Percentiles rank a stretch among this genome's conserved stretches.
phyloP scores from a whole-genome alignment of 768 basidiomycete genomes.

The Trametes meyenii region DNA sequence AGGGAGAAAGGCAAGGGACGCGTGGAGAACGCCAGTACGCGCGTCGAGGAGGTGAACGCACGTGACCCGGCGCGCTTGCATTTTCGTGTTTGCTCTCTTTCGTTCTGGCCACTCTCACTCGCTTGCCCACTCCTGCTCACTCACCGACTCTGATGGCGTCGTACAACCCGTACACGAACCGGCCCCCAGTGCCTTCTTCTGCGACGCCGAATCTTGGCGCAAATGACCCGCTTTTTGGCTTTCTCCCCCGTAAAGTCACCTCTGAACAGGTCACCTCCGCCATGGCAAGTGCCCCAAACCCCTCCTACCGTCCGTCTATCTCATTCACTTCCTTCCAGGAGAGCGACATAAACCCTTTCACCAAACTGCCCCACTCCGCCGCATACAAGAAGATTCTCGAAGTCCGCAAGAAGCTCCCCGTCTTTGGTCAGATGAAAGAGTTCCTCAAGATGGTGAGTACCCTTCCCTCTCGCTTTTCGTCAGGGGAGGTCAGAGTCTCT shows the following conservation, averaged over 20 bases:
- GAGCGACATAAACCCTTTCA: constrained; percentile 87
- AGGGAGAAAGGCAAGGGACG: not conserved
- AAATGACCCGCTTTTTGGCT: constrained; percentile 32
- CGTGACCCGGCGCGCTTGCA: constrained; percentile 15
- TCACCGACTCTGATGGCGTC: constrained; percentile 29
- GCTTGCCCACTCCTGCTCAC: not conserved
- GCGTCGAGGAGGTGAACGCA: constrained; percentile 14
- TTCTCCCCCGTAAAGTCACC: constrained; percentile 30
- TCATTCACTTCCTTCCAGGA: constrained; percentile 48
- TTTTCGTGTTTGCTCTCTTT: constrained; percentile 11
- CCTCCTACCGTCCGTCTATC: not conserved
- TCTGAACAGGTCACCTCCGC: constrained; percentile 28
- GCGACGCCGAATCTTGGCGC: not conserved
- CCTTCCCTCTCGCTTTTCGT: constrained; percentile 4
- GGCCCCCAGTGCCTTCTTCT: constrained; percentile 22
- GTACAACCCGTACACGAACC: constrained; percentile 30
- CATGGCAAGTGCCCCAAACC: constrained; percentile 33
- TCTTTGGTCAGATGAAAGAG: constrained; percentile 90
- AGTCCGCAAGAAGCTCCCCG: constrained; percentile 85
- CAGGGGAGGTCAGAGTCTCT: constrained; percentile 37
- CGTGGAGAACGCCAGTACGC: constrained; percentile 8
- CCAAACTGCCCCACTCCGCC: constrained; percentile 70
- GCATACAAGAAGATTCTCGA: constrained; percentile 88
- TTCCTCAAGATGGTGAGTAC: constrained; percentile 84
- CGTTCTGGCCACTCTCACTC: not conserved